A percentile compares a stretch with the other conserved stretches of the same genome.
Conservation (phyloP, 805 yeast species). For the Starmerella asiatica region DNA sequence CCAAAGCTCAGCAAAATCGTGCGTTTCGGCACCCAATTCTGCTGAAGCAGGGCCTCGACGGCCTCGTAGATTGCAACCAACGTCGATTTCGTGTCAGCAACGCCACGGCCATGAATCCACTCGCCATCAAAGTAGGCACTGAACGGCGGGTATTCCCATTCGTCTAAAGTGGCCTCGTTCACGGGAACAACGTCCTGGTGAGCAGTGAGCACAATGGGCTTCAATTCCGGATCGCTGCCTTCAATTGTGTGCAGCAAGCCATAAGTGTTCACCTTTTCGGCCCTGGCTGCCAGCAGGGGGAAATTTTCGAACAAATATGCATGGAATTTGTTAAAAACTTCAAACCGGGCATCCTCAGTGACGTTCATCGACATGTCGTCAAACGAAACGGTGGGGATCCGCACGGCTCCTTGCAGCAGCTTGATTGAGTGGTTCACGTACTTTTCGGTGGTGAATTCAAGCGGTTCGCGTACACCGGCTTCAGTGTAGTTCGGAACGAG, state of each 20-base stretch:
- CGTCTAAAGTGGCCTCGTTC: constrained; percentile 35
- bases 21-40: constrained; percentile 42
- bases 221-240: constrained; percentile 38
- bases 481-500: constrained; percentile 8
- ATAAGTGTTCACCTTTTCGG: constrained; percentile 43
- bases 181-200: constrained; percentile 73
- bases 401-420: constrained; percentile 37
- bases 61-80: constrained; percentile 51
- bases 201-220: constrained; percentile 57
- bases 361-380: constrained; percentile 40
- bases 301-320: constrained; percentile 40
- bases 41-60: constrained; percentile 39
- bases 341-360: constrained; percentile 40
- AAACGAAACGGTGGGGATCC: constrained; percentile 48
- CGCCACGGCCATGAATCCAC: constrained; percentile 57
- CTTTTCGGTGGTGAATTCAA: constrained; percentile 6
- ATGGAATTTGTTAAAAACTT: constrained; percentile 38
- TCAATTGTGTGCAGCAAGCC: constrained; percentile 50
- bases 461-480: constrained; percentile 4
- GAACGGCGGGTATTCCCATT: constrained; percentile 56
- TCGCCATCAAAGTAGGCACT: constrained; percentile 52
- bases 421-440: constrained; percentile 12
- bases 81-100: constrained; percentile 54
- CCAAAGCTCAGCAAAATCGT: constrained; percentile 51
- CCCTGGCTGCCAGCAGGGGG: constrained; percentile 38